Percentiles rank a stretch among this genome's conserved stretches.
Evolutionary conservation across 805 yeast genomes (phyloP).

Genomic region (Teunomyces pallodes): DNA sequence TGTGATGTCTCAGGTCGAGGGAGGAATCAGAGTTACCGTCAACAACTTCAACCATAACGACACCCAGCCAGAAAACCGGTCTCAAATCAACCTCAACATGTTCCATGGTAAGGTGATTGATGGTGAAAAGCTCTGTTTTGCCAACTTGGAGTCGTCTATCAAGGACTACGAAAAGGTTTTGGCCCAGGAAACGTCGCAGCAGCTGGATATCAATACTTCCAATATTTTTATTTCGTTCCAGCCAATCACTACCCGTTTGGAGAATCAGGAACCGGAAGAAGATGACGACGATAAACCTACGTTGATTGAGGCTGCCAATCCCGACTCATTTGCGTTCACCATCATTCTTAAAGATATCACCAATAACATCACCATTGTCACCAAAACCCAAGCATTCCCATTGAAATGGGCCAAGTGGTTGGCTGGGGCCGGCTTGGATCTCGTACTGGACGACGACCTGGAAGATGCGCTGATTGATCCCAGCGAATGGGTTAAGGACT

Average conservation of each 20-base stretch:
- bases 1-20: conserved; percentile 75
- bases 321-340: conserved; percentile 69
- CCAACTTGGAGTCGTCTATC: conserved; percentile 78
- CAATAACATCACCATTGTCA: conserved; percentile 68
- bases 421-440: conserved; percentile 34
- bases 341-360: conserved; percentile 74
- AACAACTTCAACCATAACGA: conserved; percentile 45
- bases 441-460: conserved; percentile 19
- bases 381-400: conserved; percentile 89
- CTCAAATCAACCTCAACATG: conserved; percentile 53
- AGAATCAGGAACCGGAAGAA: conserved; percentile 9
- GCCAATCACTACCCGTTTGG: conserved; percentile 48
- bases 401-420: conserved; percentile 92
- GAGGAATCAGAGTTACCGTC: conserved; percentile 63
- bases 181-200: conserved; percentile 11
- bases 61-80: conserved; percentile 7
- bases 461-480: conserved; percentile 29
- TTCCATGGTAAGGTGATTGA: conserved; percentile 76
- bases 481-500: conserved; percentile 42
- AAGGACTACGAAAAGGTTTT: conserved; percentile 38
- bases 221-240: conserved; percentile 70
- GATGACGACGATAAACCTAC: conserved; percentile 25
- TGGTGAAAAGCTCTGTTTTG: conserved; percentile 85
- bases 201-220: conserved; percentile 39
- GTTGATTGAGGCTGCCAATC: conserved; percentile 44